Base-by-base conservation (phyloP, 2,329 filamentous ascomycete genomes). In the Pseudopithomyces maydicus region DNA sequence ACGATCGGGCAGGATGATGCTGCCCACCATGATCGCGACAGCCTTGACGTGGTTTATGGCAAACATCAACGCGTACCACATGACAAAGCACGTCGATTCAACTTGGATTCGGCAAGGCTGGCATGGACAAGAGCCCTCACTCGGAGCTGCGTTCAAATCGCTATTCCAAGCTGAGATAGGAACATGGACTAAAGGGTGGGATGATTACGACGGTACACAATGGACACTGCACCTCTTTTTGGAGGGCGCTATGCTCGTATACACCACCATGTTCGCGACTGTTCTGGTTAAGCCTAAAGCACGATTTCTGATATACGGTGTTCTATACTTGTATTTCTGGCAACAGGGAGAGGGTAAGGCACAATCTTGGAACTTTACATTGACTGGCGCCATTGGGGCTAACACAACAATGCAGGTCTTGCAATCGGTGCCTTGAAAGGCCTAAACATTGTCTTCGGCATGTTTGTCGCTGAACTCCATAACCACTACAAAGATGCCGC, bases 401-500 rank as follows among this genome's bases (percentile, higher is more conserved):
- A 60, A 73, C 62, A 32, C 19, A 3, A 15, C n/a, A 29, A 19
- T 20, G 19, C 52, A 74, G 72, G 67, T n/a, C 65, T 73, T 19
- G 66, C 72, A 22, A 59, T 71, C 43, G 70, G 69, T 44, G 70
- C 73, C 6, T 62, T 75, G 38, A 75, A 75, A 54, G 72, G 82
- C 47, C 82, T 84, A 74, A 86, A 86, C 70, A 84, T 87, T 67
- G 84, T 86, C 72, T 83, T 82, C 56, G 86, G 86, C 58, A 85
- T 85, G 65, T 84, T 88, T 66, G 78, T 89, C 29, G 82, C 84
- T 32, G 86, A 88, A 64, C 65, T 88, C 36, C 82, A 85, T 58
- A 82, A 84, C 68, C 74, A 80, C 62, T 78, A 78, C 41, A 73
- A 79, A 1, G 80, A 82, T 61, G 79, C 78, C 48, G 78, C 83